Evolutionary conservation across 495 filamentous ascomycete genomes (phyloP).

Genomic region (Neurospora sp.): DNA sequence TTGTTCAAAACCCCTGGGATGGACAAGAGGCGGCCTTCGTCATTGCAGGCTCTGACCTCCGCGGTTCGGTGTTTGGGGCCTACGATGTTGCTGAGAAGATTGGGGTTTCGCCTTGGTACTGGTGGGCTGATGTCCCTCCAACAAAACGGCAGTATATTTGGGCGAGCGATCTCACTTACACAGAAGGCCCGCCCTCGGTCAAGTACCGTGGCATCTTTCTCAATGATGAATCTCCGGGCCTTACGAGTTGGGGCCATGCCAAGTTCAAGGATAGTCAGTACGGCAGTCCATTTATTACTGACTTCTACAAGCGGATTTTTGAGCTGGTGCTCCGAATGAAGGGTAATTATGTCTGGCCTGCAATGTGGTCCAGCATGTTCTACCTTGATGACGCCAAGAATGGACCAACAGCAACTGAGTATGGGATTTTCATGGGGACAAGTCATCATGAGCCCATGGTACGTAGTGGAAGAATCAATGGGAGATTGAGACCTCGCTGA

Average conservation of each 20-base stretch:
- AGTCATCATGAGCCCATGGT: slow-evolving; percentile 56
- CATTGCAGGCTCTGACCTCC: slow-evolving; percentile 50
- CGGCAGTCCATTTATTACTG: slow-evolving; percentile 41
- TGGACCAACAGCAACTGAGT: slow-evolving; percentile 48
- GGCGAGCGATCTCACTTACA: slow-evolving; percentile 29
- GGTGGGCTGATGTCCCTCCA: slow-evolving; percentile 51
- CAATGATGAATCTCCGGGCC: slow-evolving; percentile 54
- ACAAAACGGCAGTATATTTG: slow-evolving; percentile 39
- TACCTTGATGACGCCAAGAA: slow-evolving; percentile 50
- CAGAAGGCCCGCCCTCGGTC: slow-evolving; percentile 46
- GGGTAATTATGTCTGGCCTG: slow-evolving; percentile 60
- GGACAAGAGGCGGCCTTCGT: slow-evolving; percentile 41
- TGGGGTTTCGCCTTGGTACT: slow-evolving; percentile 55
- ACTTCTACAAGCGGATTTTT: slow-evolving; percentile 54
- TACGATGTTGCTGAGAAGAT: slow-evolving; percentile 57
- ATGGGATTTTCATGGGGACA: slow-evolving; percentile 53
- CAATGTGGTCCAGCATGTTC: slow-evolving; percentile 56
- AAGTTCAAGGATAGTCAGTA: slow-evolving; percentile 22
- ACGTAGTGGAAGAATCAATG: not conserved
- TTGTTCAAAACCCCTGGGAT: slow-evolving; percentile 40
- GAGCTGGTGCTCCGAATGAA: slow-evolving; percentile 51
- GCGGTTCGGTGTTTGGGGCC: slow-evolving; percentile 52
- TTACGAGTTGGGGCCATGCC: slow-evolving; percentile 49
- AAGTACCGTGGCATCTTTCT: slow-evolving; percentile 63
- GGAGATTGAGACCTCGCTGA: not conserved